Evolutionary conservation across 2,329 filamentous ascomycete genomes (phyloP), one percentile per base, ranked within the genome.

Genomic region (Metarhizium robertsii): DNA sequence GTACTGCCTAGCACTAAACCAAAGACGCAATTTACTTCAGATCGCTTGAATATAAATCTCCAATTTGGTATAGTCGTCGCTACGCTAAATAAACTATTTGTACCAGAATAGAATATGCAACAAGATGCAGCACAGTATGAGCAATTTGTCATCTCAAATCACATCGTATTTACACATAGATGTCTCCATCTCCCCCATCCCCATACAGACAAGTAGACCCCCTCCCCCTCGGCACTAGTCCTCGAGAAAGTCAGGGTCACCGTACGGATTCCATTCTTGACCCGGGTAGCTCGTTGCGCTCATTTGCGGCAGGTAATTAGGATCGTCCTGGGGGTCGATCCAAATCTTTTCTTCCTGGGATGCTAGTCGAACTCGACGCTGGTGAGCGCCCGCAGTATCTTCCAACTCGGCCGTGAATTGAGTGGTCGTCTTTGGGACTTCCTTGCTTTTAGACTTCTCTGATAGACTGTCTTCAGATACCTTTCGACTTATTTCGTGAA

Each of bases 211-310:
- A 25, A 25, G 25, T 25, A 25, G 25, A 4, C 25, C 25, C 25
- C 25, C 25, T 25, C 3, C 4, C 3, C 25, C 25, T 25, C 25
- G 25, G 32, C 32, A 34, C 32, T 34, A 13, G 63, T 62, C 48
- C n/a, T 70, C 67, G 16, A 58, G 61, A 49, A 61, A 64, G 16
- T 69, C 66, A 5, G 63, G 59, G 56, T 68, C 66, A 11, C 68
- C 69, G 36, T 79, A 81, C 2, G 83, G 83, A 61, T 80, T 80
- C 84, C 85, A 88, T 66, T 88, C 85, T 70, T 87, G 83, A 0
- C 85, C 85, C 0, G 85, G 85, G 67, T 87, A 88, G 64, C 79
- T 84, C 13, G 83, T 85, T 6, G 84, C 84, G 50, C 75, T 79
- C 85, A 88, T 88, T 57, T 76, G 72, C 13, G 79, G 77, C 64